Conservation (phyloP, 108 stramenopile genomes). For the Thalassiosira profunda region DNA sequence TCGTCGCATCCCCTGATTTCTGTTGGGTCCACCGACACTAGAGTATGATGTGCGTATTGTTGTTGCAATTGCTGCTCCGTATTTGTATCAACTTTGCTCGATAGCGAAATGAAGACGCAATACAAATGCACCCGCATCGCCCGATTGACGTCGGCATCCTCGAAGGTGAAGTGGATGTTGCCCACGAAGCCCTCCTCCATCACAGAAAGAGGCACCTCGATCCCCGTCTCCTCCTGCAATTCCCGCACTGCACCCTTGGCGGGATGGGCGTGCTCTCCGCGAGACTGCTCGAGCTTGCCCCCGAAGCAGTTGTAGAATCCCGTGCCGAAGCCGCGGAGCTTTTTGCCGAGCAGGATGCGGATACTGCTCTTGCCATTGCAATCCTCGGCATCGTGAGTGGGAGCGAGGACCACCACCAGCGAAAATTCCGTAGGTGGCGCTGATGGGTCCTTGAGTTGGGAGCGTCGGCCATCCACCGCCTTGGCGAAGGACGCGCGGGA, state of each 20-base stretch:
- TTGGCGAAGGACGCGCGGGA: too few species aligned
- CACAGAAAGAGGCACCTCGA: slow-evolving; percentile 30
- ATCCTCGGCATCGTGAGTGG: neutral
- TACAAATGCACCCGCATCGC: slow-evolving; percentile 79
- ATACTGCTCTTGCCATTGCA: slow-evolving; percentile 10
- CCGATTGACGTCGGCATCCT: slow-evolving; percentile 43
- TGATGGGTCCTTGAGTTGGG: too few species aligned
- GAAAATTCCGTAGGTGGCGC: slow-evolving; percentile 17
- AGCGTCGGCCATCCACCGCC: too few species aligned
- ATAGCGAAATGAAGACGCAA: slow-evolving; percentile 51
- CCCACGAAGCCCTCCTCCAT: slow-evolving; percentile 67
- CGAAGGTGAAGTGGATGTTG: slow-evolving; percentile 67
- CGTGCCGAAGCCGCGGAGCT: slow-evolving; percentile 75
- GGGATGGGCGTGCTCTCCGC: slow-evolving; percentile 25
- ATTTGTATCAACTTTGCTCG: neutral
- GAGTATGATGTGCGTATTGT: neutral
- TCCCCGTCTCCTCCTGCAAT: slow-evolving; percentile 70
- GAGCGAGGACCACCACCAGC: slow-evolving; percentile 27
- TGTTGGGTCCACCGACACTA: slow-evolving; percentile 23
- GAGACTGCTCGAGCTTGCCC: slow-evolving; percentile 59
- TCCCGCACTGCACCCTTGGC: slow-evolving; percentile 71
- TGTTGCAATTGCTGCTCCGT: neutral
- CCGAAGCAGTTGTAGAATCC: slow-evolving; percentile 82
- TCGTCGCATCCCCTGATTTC: slow-evolving; percentile 72
- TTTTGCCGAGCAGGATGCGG: slow-evolving; percentile 69